Evolutionary conservation across 2,329 filamentous ascomycete genomes (phyloP).

Genomic region (Xylariaceae sp.): DNA sequence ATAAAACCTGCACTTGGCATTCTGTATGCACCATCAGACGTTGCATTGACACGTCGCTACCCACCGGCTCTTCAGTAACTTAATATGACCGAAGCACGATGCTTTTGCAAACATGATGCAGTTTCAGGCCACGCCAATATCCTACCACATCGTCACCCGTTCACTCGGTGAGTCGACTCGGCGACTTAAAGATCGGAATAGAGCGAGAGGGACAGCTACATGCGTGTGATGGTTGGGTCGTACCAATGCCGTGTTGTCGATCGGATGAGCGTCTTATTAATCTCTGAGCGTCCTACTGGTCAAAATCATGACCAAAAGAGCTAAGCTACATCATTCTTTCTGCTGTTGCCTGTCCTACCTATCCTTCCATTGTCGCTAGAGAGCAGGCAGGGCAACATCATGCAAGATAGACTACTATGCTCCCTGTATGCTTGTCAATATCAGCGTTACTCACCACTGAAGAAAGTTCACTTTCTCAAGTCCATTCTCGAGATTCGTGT

Average conservation of each 20-base stretch:
- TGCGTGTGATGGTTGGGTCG: slow-evolving; percentile 3
- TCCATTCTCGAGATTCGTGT: no score
- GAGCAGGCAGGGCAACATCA: no score
- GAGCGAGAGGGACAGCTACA: slow-evolving; percentile 7
- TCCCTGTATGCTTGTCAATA: no score
- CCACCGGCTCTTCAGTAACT: neutral
- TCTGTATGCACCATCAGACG: slow-evolving; percentile 1
- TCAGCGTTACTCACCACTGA: no score
- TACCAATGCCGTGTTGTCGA: slow-evolving; percentile 4
- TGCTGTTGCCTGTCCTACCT: no score
- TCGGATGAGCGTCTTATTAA: slow-evolving; percentile 7
- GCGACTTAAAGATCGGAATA: neutral
- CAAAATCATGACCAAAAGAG: no score
- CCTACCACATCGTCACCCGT: neutral
- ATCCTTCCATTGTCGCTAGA: no score
- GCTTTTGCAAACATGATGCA: neutral
- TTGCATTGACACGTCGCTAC: slow-evolving; percentile 5
- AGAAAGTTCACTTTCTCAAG: no score
- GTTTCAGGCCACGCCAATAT: neutral
- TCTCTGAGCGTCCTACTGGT: no score
- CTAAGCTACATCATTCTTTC: no score
- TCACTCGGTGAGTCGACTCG: slow-evolving; percentile 1
- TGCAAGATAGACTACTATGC: no score
- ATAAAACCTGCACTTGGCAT: slow-evolving; percentile 12
- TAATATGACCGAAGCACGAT: neutral